Evolutionary conservation across 2,329 filamentous ascomycete species (phyloP).

Genomic region (Aspergillus eucalypticola): DNA sequence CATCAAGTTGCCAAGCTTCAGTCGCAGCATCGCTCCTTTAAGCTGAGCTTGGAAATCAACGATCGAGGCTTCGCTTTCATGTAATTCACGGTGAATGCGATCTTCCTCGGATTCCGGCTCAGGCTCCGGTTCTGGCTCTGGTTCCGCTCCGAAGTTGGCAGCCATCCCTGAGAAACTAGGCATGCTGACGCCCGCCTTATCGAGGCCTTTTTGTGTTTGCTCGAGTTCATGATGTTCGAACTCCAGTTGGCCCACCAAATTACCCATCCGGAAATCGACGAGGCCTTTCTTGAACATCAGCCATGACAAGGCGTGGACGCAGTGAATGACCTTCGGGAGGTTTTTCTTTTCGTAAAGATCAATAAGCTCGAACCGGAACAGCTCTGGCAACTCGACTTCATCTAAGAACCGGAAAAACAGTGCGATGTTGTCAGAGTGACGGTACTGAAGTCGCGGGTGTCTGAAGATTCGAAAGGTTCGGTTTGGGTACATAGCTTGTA

Average conservation of each 20-base stretch:
- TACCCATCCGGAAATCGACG: constrained; percentile 93
- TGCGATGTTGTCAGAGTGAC: constrained; percentile 97
- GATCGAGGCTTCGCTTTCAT: constrained; percentile 71
- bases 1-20: constrained; percentile 80
- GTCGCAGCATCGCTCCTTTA: constrained; percentile 74
- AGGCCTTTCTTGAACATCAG: constrained; percentile 94
- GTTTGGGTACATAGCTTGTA: constrained; percentile 81
- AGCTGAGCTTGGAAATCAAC: constrained; percentile 84
- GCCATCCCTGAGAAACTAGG: constrained; percentile 98
- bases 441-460: constrained; percentile 80
- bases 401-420: constrained; percentile 93
- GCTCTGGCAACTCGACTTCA: constrained; percentile 86
- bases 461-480: constrained; percentile 80
- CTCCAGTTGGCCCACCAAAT: constrained; percentile 91
- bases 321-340: constrained; percentile 98
- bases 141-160: constrained; percentile 87
- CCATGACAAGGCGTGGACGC: constrained; percentile 96
- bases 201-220: constrained; percentile 92
- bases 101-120: constrained; percentile 87
- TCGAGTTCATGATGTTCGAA: constrained; percentile 98
- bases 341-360: constrained; percentile 99
- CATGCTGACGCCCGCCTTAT: constrained; percentile 93
- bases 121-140: constrained; percentile 71
- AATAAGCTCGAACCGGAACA: constrained; percentile 95
- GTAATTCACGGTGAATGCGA: constrained; percentile 76